phyloP scores from a whole-genome alignment of 2,329 filamentous ascomycete species.

The Diaporthe caulivora region DNA sequence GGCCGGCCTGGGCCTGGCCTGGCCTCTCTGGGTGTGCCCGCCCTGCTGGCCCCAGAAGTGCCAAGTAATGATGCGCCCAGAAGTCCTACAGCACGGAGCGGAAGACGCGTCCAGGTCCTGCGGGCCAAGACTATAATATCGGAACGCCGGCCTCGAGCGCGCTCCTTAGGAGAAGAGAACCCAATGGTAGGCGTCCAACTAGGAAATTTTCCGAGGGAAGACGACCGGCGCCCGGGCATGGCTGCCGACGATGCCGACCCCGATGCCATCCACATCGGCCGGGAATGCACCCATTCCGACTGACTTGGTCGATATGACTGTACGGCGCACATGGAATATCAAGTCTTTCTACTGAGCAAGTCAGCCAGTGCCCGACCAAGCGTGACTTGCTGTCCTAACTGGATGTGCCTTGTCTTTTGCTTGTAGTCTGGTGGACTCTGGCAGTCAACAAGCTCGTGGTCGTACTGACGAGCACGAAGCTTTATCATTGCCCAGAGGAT shows the following conservation, averaged over 20 bases:
- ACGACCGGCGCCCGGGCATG: background rate
- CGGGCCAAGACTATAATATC: conserved; percentile 10
- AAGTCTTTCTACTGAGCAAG: too few species aligned
- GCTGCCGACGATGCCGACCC: background rate
- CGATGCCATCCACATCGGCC: background rate
- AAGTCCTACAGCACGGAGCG: background rate
- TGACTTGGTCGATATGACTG: background rate
- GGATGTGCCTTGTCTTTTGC: background rate
- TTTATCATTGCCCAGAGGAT: background rate
- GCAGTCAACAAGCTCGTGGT: background rate
- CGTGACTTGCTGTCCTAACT: background rate
- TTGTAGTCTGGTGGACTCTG: background rate
- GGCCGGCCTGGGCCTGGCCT: background rate
- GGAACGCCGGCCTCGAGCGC: background rate
- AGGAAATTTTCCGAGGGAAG: background rate
- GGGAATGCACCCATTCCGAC: background rate
- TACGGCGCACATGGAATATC: background rate
- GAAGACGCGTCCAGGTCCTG: background rate
- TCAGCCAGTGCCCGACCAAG: background rate
- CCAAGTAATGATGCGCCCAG: background rate
- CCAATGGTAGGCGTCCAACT: background rate
- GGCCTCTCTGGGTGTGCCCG: background rate
- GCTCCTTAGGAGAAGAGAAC: background rate
- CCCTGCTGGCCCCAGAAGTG: background rate
- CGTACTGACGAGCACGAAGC: background rate